Conservation (phyloP, 345 rosid species). For the Raphanus raphanistrum region DNA sequence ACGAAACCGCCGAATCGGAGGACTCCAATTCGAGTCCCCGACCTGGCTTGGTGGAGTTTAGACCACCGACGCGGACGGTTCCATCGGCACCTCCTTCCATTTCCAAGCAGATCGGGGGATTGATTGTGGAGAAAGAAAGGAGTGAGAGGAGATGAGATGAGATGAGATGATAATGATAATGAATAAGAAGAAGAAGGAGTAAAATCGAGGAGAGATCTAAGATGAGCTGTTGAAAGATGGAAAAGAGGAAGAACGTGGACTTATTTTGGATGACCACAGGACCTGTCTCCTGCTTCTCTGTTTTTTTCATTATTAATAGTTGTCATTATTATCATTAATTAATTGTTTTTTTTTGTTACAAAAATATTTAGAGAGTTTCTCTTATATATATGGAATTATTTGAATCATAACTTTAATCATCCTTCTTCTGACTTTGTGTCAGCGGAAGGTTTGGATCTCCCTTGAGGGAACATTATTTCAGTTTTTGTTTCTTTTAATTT, state of each 20-base stretch:
- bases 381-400: not conserved
- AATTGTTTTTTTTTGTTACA: not conserved
- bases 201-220: conserved; percentile 28
- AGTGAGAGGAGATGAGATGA: not conserved
- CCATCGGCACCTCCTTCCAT: conserved; percentile 96
- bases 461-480: not conserved
- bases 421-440: conserved; percentile 3
- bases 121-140: not conserved
- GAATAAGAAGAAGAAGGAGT: not conserved
- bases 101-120: not conserved
- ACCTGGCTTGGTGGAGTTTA: conserved; percentile 63
- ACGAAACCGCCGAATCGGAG: conserved; percentile 73
- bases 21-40: conserved; percentile 60
- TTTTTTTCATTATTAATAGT: not conserved
- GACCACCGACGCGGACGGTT: conserved; percentile 69
- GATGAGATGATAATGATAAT: not conserved
- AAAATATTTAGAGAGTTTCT: not conserved
- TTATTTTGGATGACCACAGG: conserved; percentile 17
- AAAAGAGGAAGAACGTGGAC: conserved; percentile 35
- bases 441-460: conserved; percentile 38
- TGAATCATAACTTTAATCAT: not conserved
- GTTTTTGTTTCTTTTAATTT: not conserved
- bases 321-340: not conserved
- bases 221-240: conserved; percentile 22
- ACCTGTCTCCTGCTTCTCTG: conserved; percentile 31